Conservation (phyloP, 2,329 filamentous ascomycete genomes). For the Samsoniella hepiali region DNA sequence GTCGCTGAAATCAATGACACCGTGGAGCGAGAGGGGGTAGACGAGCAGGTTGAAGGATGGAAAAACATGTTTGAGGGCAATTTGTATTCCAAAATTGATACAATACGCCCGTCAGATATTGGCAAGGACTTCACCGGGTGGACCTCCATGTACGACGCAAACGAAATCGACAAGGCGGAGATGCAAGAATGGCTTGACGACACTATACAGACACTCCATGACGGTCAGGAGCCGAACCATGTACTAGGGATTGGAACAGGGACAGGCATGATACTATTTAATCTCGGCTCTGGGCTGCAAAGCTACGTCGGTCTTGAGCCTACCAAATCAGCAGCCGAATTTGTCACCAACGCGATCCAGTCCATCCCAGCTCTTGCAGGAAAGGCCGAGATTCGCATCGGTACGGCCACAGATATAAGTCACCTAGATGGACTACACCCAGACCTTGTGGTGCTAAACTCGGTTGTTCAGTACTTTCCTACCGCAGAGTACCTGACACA, state of each 20-base stretch:
- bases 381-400: slow-evolving; percentile 22
- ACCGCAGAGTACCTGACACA: slow-evolving; percentile 4
- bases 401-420: slow-evolving; percentile 24
- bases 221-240: slow-evolving; percentile 17
- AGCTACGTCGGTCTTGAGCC: slow-evolving; percentile 31
- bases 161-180: slow-evolving; percentile 25
- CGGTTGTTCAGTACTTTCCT: slow-evolving; percentile 21
- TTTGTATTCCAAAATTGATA: slow-evolving; percentile 22
- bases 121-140: slow-evolving; percentile 31
- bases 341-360: slow-evolving; percentile 21
- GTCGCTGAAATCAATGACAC: slow-evolving; percentile 1
- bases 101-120: slow-evolving; percentile 17
- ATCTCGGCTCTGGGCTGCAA: slow-evolving; percentile 22
- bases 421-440: slow-evolving; percentile 13
- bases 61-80: slow-evolving; percentile 21
- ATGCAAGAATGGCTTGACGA: slow-evolving; percentile 35
- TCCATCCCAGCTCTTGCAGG: slow-evolving; percentile 15
- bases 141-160: slow-evolving; percentile 33
- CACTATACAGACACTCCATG: slow-evolving; percentile 25
- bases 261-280: slow-evolving; percentile 33
- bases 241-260: slow-evolving; percentile 32
- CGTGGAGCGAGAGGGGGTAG: slow-evolving; percentile 8
- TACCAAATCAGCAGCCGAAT: slow-evolving; percentile 23
- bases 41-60: slow-evolving; percentile 23
- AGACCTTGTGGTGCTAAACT: slow-evolving; percentile 25